Conservation (phyloP, 2,329 filamentous ascomycete species). For the Hyphodiscus sp. region DNA sequence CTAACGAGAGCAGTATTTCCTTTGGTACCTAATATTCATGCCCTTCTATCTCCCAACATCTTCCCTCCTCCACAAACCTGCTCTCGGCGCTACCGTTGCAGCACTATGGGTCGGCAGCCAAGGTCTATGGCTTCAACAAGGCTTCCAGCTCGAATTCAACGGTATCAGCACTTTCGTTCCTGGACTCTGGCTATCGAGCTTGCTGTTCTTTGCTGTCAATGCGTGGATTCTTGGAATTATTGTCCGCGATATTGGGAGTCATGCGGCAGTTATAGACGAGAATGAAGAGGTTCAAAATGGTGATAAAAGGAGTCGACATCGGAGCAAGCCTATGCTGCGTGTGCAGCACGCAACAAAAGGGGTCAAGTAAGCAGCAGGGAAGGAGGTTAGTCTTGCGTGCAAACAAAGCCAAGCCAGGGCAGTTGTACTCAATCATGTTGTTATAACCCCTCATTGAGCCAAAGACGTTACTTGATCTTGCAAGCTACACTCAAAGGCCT, state of each 20-base stretch:
- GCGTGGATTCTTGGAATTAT: constrained; percentile 81
- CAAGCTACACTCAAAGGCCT: no score
- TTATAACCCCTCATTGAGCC: no score
- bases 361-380: background rate
- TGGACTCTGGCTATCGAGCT: constrained; percentile 68
- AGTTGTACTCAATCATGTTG: no score
- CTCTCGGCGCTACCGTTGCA: constrained; percentile 58
- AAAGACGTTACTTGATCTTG: no score
- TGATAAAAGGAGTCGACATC: background rate
- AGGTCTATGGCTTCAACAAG: constrained; percentile 69
- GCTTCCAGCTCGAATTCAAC: constrained; percentile 70
- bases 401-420: no score
- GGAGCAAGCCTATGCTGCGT: background rate
- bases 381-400: background rate
- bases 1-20: constrained; percentile 65
- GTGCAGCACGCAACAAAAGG: background rate
- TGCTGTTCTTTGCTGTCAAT: constrained; percentile 80
- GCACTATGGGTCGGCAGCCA: constrained; percentile 71
- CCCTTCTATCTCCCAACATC: constrained; percentile 85
- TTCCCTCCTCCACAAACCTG: constrained; percentile 55
- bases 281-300: background rate
- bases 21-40: constrained; percentile 94
- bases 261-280: background rate
- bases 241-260: constrained; percentile 51
- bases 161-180: constrained; percentile 80